A percentile compares a stretch with the other conserved stretches of the same genome.
phyloP scores from a whole-genome alignment of 2,329 filamentous ascomycete species.

The Orbilia brochopaga region DNA sequence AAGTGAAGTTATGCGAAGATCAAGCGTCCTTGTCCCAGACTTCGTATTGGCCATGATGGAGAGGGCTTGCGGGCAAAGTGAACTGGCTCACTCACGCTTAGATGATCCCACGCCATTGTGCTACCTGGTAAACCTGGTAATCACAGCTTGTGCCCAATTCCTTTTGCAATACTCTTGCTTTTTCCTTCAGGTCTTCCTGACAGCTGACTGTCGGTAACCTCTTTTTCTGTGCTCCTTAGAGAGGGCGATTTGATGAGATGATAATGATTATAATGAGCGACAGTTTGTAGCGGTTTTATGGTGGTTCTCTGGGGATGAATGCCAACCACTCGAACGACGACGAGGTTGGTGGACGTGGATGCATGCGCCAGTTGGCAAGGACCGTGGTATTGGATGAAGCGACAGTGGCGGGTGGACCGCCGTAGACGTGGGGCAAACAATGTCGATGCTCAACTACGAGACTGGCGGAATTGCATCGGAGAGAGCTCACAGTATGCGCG shows the following conservation, averaged over 20 bases:
- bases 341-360: constrained; percentile 30
- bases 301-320: constrained; percentile 39
- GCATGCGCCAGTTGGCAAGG: constrained; percentile 30
- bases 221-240: constrained; percentile 16
- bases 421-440: constrained; percentile 19
- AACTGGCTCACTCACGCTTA: constrained; percentile 55
- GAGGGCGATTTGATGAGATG: constrained; percentile 4
- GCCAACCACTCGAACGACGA: constrained; percentile 38
- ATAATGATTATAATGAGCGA: constrained; percentile 14
- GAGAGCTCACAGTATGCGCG: neutral
- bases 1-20: neutral
- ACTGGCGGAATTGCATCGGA: neutral
- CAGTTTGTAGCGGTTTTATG: constrained; percentile 31
- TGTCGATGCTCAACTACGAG: neutral
- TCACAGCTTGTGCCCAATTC: constrained; percentile 6
- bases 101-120: constrained; percentile 62
- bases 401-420: constrained; percentile 20
- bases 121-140: constrained; percentile 48
- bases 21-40: constrained; percentile 7
- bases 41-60: neutral
- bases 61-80: constrained; percentile 6
- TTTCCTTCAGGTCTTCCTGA: constrained; percentile 31
- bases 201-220: constrained; percentile 13
- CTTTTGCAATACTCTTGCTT: constrained; percentile 26
- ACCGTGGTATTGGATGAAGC: constrained; percentile 26